phyloP scores from a whole-genome alignment of 1,284 basidiomycete species.

The Ceratobasidium sp. region DNA sequence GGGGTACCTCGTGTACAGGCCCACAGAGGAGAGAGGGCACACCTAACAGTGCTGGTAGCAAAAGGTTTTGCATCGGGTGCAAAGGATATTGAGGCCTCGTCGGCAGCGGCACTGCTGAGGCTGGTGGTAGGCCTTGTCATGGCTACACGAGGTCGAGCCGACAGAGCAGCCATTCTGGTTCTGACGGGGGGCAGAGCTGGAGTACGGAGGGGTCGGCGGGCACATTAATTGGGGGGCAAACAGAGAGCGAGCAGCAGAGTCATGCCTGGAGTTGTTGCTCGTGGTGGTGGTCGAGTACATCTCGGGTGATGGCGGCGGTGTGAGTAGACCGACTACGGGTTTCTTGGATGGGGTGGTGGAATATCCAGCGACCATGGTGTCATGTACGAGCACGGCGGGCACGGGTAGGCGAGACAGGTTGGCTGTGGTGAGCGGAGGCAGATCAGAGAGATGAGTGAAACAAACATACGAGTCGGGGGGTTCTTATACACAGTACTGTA shows the following conservation, averaged over 20 bases:
- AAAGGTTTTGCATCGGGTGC: slow-evolving; percentile 5
- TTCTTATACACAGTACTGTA: slow-evolving; percentile 10
- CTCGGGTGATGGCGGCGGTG: slow-evolving; percentile 7
- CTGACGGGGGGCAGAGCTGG: not conserved
- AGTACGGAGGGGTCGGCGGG: not conserved
- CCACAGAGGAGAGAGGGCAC: not conserved
- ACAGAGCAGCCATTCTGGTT: slow-evolving; percentile 18
- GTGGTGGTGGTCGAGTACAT: slow-evolving; percentile 12
- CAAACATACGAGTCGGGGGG: not conserved
- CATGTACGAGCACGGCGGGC: not conserved
- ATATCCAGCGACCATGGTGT: not conserved
- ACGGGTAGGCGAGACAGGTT: not conserved
- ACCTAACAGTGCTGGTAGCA: slow-evolving; percentile 34
- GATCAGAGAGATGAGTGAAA: not conserved
- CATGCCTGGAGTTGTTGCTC: slow-evolving; percentile 13
- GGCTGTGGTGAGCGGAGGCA: not conserved
- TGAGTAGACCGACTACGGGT: not conserved
- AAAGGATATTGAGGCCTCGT: slow-evolving; percentile 12
- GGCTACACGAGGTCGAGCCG: slow-evolving; percentile 2
- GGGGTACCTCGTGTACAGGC: not conserved
- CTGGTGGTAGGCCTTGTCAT: slow-evolving; percentile 15
- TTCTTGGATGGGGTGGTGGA: not conserved
- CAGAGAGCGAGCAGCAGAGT: not conserved
- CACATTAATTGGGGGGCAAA: slow-evolving; percentile 20
- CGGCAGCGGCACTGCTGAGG: slow-evolving; percentile 26